These are phyloP conservation scores for Eucalyptus fibrosa DNA, from an alignment of 345 rosid species.

Conservation along the genomic window DNA sequence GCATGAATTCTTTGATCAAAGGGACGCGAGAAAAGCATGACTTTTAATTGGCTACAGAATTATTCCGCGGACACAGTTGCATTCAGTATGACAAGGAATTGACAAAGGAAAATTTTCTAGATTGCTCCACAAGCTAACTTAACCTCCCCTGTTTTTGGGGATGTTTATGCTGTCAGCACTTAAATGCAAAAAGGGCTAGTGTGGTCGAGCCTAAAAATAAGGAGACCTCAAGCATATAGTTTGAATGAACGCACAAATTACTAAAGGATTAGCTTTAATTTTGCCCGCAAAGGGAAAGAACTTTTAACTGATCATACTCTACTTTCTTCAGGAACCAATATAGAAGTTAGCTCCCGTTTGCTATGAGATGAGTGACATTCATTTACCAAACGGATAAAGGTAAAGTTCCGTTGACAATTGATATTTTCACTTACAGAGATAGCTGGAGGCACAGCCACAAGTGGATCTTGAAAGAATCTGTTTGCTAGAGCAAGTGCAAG, in stretches of 20 bases:
- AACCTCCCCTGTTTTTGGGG: not conserved
- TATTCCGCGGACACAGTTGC: not conserved
- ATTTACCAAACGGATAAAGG: not conserved
- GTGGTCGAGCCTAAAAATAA: not conserved
- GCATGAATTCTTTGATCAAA: not conserved
- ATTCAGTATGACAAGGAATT: not conserved
- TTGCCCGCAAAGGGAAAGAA: not conserved
- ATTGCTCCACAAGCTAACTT: not conserved
- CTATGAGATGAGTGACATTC: not conserved
- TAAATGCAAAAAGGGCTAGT: not conserved
- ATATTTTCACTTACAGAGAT: constrained; percentile 47
- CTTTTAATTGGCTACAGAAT: not conserved
- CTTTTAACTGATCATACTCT: not conserved
- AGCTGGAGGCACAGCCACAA: constrained; percentile 90
- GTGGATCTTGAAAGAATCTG: constrained; percentile 85
- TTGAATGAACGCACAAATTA: not conserved
- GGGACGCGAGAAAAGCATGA: not conserved
- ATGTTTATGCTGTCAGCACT: not conserved
- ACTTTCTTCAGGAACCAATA: not conserved
- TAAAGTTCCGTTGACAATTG: not conserved
- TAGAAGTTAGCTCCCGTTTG: not conserved
- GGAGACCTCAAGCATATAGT: not conserved
- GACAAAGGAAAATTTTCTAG: not conserved
- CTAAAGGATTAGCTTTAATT: not conserved
- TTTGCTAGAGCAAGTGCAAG: constrained; percentile 88